Evolutionary conservation across 2,329 filamentous ascomycete genomes (phyloP).

Genomic region (Ilyonectria destructans): DNA sequence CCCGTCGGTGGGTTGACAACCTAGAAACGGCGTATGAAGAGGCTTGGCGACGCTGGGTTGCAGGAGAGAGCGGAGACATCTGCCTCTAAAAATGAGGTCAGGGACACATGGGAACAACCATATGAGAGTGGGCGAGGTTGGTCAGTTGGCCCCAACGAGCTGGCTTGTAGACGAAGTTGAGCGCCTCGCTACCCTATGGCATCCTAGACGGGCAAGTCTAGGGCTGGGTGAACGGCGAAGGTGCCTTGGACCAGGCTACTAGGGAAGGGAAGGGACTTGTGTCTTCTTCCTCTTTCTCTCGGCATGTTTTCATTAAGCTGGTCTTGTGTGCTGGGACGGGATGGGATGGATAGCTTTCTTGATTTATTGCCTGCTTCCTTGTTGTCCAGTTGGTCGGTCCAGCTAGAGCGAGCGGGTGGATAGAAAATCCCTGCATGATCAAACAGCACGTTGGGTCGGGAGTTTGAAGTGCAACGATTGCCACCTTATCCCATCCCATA

Average conservation of each 20-base stretch:
- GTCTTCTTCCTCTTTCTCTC: neutral
- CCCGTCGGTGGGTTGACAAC: slow-evolving; percentile 90
- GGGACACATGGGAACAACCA: neutral
- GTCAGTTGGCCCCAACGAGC: neutral
- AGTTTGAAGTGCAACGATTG: slow-evolving; percentile 16
- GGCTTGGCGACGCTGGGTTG: slow-evolving; percentile 91
- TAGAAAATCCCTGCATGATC: slow-evolving; percentile 21
- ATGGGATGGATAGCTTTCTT: slow-evolving; percentile 8
- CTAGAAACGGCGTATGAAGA: slow-evolving; percentile 90
- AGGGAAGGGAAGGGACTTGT: slow-evolving; percentile 7
- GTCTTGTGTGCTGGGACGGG: neutral
- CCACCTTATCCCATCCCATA: neutral
- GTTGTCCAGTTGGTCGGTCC: slow-evolving; percentile 11
- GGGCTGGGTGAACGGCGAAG: neutral
- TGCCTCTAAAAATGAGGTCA: slow-evolving; percentile 70
- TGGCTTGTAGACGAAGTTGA: neutral
- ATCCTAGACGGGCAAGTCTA: neutral
- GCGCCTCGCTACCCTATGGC: neutral
- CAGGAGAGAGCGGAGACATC: slow-evolving; percentile 91
- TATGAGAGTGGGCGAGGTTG: neutral
- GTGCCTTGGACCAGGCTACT: neutral
- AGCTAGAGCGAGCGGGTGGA: slow-evolving; percentile 25
- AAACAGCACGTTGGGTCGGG: slow-evolving; percentile 20
- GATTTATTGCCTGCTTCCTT: slow-evolving; percentile 10
- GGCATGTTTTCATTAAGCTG: slow-evolving; percentile 7